Evolutionary conservation across 2,329 filamentous ascomycete species (phyloP).

Genomic region (Phialophora macrospora): DNA sequence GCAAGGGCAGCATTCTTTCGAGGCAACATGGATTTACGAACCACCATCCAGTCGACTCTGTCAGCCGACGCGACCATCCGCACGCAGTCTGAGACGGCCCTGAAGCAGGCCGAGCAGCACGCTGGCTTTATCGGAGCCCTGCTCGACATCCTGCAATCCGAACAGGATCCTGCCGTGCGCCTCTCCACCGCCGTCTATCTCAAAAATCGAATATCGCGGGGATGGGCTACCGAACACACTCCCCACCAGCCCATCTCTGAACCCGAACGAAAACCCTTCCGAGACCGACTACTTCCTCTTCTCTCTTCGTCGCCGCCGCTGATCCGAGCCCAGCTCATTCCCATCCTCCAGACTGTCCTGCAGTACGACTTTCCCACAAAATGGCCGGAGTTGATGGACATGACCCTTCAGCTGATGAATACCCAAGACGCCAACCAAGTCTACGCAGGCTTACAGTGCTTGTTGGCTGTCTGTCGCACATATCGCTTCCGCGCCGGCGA

Average conservation of each 20-base stretch:
- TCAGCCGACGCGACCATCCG: slow-evolving; percentile 66
- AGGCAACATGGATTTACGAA: slow-evolving; percentile 53
- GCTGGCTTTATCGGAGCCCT: slow-evolving; percentile 89
- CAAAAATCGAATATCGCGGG: slow-evolving; percentile 94
- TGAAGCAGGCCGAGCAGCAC: slow-evolving; percentile 86
- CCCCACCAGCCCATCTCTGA: slow-evolving; percentile 79
- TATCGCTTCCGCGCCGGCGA: slow-evolving; percentile 92
- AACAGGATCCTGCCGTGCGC: slow-evolving; percentile 82
- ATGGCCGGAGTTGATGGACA: slow-evolving; percentile 94
- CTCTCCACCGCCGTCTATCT: slow-evolving; percentile 94
- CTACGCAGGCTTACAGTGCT: slow-evolving; percentile 89
- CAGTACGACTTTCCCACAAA: slow-evolving; percentile 92
- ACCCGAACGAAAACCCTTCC: slow-evolving; percentile 83
- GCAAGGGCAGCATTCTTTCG: slow-evolving; percentile 20
- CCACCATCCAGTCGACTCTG: slow-evolving; percentile 68
- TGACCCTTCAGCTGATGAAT: slow-evolving; percentile 85
- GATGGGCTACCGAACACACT: slow-evolving; percentile 82
- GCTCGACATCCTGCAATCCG: slow-evolving; percentile 84
- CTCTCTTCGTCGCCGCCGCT: slow-evolving; percentile 78
- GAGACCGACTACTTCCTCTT: slow-evolving; percentile 85
- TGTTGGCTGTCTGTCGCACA: slow-evolving; percentile 91
- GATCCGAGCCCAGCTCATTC: slow-evolving; percentile 90
- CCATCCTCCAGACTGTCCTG: slow-evolving; percentile 92
- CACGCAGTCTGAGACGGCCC: slow-evolving; percentile 66
- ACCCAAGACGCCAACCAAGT: slow-evolving; percentile 85